These are phyloP conservation scores for Garcia nutans DNA, from an alignment of 345 rosid species.

Conservation along the genomic window DNA sequence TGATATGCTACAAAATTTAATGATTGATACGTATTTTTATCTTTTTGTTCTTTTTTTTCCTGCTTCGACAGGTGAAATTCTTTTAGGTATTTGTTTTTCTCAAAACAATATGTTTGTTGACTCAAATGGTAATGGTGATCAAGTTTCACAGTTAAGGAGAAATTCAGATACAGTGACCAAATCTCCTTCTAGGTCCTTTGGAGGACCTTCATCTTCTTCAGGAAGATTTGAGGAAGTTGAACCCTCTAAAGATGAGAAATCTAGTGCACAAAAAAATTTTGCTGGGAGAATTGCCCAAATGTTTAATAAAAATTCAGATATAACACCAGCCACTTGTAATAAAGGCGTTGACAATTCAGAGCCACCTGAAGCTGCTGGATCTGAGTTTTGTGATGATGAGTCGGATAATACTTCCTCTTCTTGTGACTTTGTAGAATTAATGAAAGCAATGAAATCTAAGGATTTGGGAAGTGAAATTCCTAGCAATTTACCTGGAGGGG, in stretches of 20 bases:
- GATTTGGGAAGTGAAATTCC: constrained; percentile 70
- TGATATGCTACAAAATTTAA: background rate
- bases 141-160: constrained; percentile 33
- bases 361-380: constrained; percentile 40
- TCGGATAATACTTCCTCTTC: constrained; percentile 54
- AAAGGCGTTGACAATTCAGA: constrained; percentile 50
- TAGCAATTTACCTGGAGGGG: constrained; percentile 76
- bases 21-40: constrained; percentile 7
- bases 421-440: constrained; percentile 56
- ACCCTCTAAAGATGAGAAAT: constrained; percentile 51
- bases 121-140: constrained; percentile 30
- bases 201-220: constrained; percentile 46
- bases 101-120: constrained; percentile 51
- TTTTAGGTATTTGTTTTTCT: constrained; percentile 59
- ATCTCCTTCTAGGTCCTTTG: constrained; percentile 38
- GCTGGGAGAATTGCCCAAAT: constrained; percentile 78
- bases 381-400: constrained; percentile 40
- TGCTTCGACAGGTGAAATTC: constrained; percentile 71
- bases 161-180: constrained; percentile 33
- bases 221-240: constrained; percentile 51
- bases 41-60: constrained; percentile 5
- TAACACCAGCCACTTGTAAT: constrained; percentile 23
- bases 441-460: constrained; percentile 60
- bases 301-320: constrained; percentile 61
- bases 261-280: constrained; percentile 47